Percentiles rank a stretch among this genome's conserved stretches.
Conservation (phyloP, 192 early-diverging fungal genomes). For the Blastocladiella britannica region DNA sequence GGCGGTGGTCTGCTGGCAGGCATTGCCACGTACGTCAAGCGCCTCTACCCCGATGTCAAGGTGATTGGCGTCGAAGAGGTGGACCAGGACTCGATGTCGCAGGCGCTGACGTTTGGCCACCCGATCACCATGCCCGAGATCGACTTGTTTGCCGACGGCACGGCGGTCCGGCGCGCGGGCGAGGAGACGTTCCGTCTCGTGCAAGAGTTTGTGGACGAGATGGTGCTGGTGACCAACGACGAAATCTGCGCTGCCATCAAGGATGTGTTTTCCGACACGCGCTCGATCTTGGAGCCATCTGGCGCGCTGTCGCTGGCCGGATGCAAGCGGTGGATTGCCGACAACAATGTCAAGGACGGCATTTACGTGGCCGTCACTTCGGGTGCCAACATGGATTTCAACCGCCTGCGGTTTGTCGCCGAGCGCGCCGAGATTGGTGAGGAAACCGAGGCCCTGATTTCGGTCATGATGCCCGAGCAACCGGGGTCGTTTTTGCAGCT, state of each 20-base stretch:
- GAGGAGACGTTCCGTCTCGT: slow-evolving; percentile 71
- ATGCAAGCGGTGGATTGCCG: slow-evolving; percentile 51
- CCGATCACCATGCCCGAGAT: slow-evolving; percentile 38
- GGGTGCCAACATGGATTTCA: slow-evolving; percentile 99
- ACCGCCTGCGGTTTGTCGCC: slow-evolving; percentile 87
- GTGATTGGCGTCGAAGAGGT: slow-evolving; percentile 81
- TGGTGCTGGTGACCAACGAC: slow-evolving; percentile 77
- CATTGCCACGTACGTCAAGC: slow-evolving; percentile 80
- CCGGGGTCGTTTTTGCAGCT: slow-evolving; percentile 52
- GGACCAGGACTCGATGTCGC: slow-evolving; percentile 76
- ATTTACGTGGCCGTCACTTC: slow-evolving; percentile 59
- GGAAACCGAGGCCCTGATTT: slow-evolving; percentile 69
- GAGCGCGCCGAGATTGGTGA: slow-evolving; percentile 93
- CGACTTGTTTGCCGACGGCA: slow-evolving; percentile 92
- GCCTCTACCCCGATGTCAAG: slow-evolving; percentile 65
- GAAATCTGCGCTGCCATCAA: slow-evolving; percentile 90
- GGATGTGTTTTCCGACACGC: slow-evolving; percentile 64
- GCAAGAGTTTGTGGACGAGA: slow-evolving; percentile 63
- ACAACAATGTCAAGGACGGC: slow-evolving; percentile 24
- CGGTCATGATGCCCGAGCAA: slow-evolving; percentile 75
- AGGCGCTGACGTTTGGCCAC: slow-evolving; percentile 26
- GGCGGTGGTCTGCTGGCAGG: slow-evolving; percentile 89
- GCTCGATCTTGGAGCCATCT: slow-evolving; percentile 89
- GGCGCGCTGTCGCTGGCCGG: slow-evolving; percentile 79
- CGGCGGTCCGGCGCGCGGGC: slow-evolving; percentile 81